Evolutionary conservation across 148 eudicot genomes (phyloP), one percentile per base, ranked within the genome.

Genomic region (Vaccinium darrowii): DNA sequence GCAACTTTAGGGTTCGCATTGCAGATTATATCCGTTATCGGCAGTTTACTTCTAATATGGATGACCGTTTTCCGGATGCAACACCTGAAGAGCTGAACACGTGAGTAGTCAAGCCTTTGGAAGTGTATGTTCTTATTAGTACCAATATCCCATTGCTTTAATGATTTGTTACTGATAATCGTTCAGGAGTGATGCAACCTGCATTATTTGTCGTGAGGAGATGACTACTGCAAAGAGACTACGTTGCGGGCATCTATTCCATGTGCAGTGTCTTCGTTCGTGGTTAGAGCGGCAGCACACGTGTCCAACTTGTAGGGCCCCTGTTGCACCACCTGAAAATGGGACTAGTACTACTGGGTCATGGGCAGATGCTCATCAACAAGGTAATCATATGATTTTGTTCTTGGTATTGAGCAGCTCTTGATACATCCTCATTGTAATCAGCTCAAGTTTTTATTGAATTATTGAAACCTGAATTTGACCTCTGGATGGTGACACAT

Each of bases 141-240:
- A 27, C 50, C 78, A 49, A 25, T 18, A 82, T 84, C 9, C 8
- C 43, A 53, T 8, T 30, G 33, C 11, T 76, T 13, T 86, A 81
- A 76, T 86, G 75, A 87, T 82, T 9, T 84, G 69, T 81, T 52
- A 76, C 81, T 86, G 79, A 77, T 76, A 56, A 54, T 52, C 79
- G 79, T 91, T 86, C 94, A 97, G 99, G 85, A 92, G 95, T 84
- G 99, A 97, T 86, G 96, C 91, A 75, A 97, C 98, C 75, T 97
- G 99, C 91, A 97, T 97, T 33, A 97, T 95, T 82, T 97, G 99
- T 88, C 98, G 98, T 33, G 99, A 97, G 95, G 99, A 97, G 91
- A 97, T 97, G 99, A 93, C 94, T 57, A 92, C 93, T 5, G 98
- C 99, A 49, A 97, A 97, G 90, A 97, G 90, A 87, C 91, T 97